Conservation (phyloP, 148 eudicot genomes). For the Vaccinium vitisidaea region DNA sequence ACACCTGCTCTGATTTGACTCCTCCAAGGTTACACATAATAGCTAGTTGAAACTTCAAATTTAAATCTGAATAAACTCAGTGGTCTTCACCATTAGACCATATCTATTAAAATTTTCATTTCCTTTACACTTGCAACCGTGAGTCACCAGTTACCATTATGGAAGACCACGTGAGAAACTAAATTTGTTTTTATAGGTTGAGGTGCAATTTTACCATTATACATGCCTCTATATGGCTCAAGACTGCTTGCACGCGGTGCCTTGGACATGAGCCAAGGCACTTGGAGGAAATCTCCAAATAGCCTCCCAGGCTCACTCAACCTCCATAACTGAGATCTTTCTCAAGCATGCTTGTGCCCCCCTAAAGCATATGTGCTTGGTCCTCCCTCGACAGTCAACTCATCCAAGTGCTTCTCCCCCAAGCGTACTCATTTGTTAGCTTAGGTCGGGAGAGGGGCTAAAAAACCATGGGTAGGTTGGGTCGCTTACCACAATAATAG, state of each 20-base stretch:
- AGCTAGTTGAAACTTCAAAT: too few relatives aligned
- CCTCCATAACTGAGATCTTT: neutral
- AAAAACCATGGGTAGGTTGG: too few relatives aligned
- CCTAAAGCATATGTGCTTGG: neutral
- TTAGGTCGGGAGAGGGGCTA: too few relatives aligned
- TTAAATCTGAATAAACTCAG: neutral
- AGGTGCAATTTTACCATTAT: neutral
- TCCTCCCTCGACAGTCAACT: too few relatives aligned
- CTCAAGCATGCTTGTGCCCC: neutral
- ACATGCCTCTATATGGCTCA: neutral
- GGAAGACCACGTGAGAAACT: neutral
- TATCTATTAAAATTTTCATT: neutral
- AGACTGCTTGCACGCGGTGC: neutral
- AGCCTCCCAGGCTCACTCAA: neutral
- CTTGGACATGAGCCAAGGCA: too few relatives aligned
- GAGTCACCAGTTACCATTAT: neutral
- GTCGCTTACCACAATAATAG: neutral
- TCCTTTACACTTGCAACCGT: neutral
- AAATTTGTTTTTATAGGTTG: neutral
- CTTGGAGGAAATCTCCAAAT: neutral
- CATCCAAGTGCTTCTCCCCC: too few relatives aligned
- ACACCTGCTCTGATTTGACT: neutral
- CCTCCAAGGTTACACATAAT: neutral
- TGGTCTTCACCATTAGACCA: neutral
- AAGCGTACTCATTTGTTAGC: too few relatives aligned